Percentiles rank a stretch among this genome's conserved stretches.
phyloP scores from a whole-genome alignment of 257 asterid species.

The Solanum virginianum region DNA sequence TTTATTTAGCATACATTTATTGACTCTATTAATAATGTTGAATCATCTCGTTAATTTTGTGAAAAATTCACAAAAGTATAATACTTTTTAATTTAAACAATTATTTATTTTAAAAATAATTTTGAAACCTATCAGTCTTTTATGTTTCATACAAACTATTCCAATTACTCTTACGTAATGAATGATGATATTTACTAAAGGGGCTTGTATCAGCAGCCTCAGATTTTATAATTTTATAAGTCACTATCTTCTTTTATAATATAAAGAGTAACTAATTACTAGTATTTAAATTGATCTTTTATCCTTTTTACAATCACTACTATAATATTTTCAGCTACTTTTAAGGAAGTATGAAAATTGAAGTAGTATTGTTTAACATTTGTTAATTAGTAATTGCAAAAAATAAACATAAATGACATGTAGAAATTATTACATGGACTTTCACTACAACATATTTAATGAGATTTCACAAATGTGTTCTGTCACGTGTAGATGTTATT shows the following conservation, averaged over 20 bases:
- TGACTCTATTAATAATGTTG: no score
- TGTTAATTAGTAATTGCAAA: not conserved
- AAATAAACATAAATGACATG: not conserved
- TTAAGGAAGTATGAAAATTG: not conserved
- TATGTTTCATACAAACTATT: not conserved
- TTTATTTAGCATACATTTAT: no score
- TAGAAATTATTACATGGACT: not conserved
- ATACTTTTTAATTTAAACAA: no score
- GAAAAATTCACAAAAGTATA: no score
- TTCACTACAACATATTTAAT: fast-evolving
- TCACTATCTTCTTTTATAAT: not conserved
- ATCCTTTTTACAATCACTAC: no score
- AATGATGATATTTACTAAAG: not conserved
- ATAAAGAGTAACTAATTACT: not conserved
- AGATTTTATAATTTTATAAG: not conserved
- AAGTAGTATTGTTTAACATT: not conserved
- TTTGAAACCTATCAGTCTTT: no score
- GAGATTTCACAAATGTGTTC: not conserved
- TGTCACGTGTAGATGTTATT: no score
- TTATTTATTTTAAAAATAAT: no score
- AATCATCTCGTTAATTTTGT: no score
- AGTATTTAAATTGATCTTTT: not conserved
- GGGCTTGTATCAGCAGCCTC: not conserved
- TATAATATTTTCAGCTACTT: not conserved
- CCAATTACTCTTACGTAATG: not conserved